Conservation (phyloP, 192 early-diverging fungal genomes). For the Backusella morwellensis region DNA sequence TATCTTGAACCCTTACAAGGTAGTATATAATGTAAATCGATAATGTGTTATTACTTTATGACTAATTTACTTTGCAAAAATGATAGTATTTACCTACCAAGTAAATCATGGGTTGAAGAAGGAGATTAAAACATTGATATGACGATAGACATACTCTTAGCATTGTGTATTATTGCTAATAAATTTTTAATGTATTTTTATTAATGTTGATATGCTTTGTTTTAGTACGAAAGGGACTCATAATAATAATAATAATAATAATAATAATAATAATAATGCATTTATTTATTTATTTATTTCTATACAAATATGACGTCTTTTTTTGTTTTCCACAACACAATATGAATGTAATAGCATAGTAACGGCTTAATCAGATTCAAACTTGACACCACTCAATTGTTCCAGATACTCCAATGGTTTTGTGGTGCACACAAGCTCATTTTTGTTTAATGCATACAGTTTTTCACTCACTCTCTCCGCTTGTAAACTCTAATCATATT, state of each 20-base stretch:
- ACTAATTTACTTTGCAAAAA: background rate
- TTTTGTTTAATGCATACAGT: conserved; percentile 34
- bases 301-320: background rate
- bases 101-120: background rate
- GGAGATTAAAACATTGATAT: background rate
- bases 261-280: background rate
- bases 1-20: conserved; percentile 91
- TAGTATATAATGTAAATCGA: background rate
- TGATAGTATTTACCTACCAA: background rate
- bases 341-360: background rate
- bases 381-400: conserved; percentile 12
- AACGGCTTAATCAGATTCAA: background rate
- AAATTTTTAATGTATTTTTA: background rate
- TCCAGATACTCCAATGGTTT: conserved; percentile 36
- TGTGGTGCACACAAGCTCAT: conserved; percentile 32
- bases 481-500: conserved; percentile 19
- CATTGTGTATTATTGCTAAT: background rate
- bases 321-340: background rate
- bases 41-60: background rate
- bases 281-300: background rate
- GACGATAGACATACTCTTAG: background rate
- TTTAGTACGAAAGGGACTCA: too few relatives aligned
- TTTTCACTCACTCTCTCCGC: conserved; percentile 36
- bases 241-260: too few relatives aligned
- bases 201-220: background rate